Conservation (phyloP, 1,139 yeast genomes). For the Debaryomyces robertsiae region DNA sequence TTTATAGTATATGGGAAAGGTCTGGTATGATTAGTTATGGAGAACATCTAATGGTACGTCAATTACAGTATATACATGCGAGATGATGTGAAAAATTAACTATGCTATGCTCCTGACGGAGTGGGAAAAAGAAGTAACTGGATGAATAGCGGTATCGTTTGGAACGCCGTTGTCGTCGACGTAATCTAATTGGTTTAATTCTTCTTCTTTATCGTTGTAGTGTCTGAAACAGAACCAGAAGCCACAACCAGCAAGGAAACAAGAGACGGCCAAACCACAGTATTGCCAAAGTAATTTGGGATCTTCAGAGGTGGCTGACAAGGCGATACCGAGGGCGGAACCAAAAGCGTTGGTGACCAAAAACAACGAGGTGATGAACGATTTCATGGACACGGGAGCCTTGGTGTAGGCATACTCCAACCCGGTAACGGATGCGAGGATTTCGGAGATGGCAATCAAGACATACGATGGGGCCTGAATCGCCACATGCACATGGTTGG, state of each 20-base stretch:
- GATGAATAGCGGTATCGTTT: slow-evolving; percentile 19
- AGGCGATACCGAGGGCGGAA: slow-evolving; percentile 71
- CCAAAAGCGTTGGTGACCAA: slow-evolving; percentile 67
- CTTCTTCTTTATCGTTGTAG: slow-evolving; percentile 62
- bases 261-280: slow-evolving; percentile 60
- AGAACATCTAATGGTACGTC: neutral
- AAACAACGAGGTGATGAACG: slow-evolving; percentile 65
- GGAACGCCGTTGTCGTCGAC: slow-evolving; percentile 19
- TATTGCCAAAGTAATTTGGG: slow-evolving; percentile 73
- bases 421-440: slow-evolving; percentile 67
- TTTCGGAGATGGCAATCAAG: slow-evolving; percentile 63
- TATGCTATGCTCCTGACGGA: slow-evolving; percentile 23
- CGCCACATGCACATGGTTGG: slow-evolving; percentile 61
- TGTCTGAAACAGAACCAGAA: slow-evolving; percentile 66
- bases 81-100: neutral
- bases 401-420: slow-evolving; percentile 70
- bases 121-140: slow-evolving; percentile 27
- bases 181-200: slow-evolving; percentile 57
- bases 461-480: slow-evolving; percentile 66
- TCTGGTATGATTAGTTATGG: neutral
- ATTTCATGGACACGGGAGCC: slow-evolving; percentile 67
- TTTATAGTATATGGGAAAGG: too few species aligned
- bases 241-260: slow-evolving; percentile 58
- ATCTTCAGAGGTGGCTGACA: slow-evolving; percentile 64
- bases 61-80: slow-evolving; percentile 4